These are phyloP conservation scores for Lactifluus piperatus DNA, from an alignment of 768 basidiomycete genomes.

Conservation along the genomic window DNA sequence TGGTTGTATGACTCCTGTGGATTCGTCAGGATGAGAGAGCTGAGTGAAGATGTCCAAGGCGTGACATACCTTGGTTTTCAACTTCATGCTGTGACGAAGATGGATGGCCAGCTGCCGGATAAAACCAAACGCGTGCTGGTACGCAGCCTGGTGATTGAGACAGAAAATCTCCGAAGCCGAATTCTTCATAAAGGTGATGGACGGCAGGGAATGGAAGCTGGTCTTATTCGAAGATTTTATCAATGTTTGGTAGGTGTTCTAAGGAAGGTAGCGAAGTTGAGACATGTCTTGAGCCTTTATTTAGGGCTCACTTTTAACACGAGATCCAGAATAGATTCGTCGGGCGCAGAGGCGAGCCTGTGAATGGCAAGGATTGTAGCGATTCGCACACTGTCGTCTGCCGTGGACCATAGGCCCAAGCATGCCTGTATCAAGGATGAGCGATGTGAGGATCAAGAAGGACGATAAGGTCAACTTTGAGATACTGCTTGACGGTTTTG, in stretches of 20 bases:
- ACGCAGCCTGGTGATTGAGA: slow-evolving; percentile 60
- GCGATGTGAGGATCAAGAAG: background rate
- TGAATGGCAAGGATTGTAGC: slow-evolving; percentile 80
- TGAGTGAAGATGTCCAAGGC: background rate
- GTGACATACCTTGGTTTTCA: slow-evolving; percentile 61
- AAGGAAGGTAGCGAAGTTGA: background rate
- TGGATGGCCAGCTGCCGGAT: slow-evolving; percentile 93
- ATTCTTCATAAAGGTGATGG: slow-evolving; percentile 96
- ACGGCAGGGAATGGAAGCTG: slow-evolving; percentile 77
- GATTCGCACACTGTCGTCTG: slow-evolving; percentile 73
- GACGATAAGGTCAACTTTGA: slow-evolving; percentile 53
- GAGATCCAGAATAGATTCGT: slow-evolving; percentile 73
- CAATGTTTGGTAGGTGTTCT: slow-evolving; percentile 86
- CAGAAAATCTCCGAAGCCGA: slow-evolving; percentile 90
- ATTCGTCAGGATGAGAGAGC: background rate
- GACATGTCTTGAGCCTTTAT: background rate
- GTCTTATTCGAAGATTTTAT: slow-evolving; percentile 81
- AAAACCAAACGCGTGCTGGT: slow-evolving; percentile 94
- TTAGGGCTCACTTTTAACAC: slow-evolving; percentile 64
- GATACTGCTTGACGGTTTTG: slow-evolving; percentile 76
- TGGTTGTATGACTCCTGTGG: slow-evolving; percentile 80
- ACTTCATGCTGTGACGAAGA: slow-evolving; percentile 84
- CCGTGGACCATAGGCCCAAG: slow-evolving; percentile 75
- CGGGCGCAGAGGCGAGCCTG: slow-evolving; percentile 65
- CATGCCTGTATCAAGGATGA: slow-evolving; percentile 46